Evolutionary conservation across 2,329 filamentous ascomycete genomes (phyloP), one percentile per base, ranked within the genome.

Genomic region (Tolypocladium cylindrosporum): DNA sequence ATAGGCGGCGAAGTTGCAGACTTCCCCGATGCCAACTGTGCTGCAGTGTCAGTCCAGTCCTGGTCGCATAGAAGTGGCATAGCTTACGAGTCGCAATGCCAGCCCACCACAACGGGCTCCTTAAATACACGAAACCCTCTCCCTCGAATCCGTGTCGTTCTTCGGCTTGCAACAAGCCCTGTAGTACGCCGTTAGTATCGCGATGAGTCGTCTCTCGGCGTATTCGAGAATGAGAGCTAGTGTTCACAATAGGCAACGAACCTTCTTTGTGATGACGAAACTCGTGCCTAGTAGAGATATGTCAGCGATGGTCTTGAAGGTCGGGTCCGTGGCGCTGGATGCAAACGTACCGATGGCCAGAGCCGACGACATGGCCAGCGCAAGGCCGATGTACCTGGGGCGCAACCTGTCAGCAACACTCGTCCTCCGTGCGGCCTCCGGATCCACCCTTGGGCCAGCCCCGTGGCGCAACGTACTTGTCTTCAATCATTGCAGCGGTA

Each of bases 241-340:
- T 7, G 53, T n/a, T 36, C 14, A 41, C 24, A 31, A 36, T 4
- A 31, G 57, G 39, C 24, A 43, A 65, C 68, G 72, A 77, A 94
- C 90, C 83, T 97, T 97, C 78, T 99, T 99, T 54, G 95, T 99
- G 68, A 99, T 97, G 65, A 99, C 93, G 74, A 99, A 99, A 82
- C 92, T 96, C 55, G 90, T 91, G 69, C 91, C 91, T 94, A 66
- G 51, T 48, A 59, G 43, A 45, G 51, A 57, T 54, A 59, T 58
- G 63, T 70, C 55, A 70, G 64, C 48, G 55, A 27, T 13, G 34
- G 41, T n/a, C 37, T 16, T 55, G 57, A 36, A 4, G 27, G 31
- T n/a, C 27, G 31, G 5, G 16, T 21, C 11, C 27, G 11, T 8
- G 27, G 45, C 3, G 36, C 21, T 34, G 59, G 55, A 60, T 21